These are phyloP conservation scores for Brassica cretica DNA, from an alignment of 345 rosid genomes.

Conservation along the genomic window DNA sequence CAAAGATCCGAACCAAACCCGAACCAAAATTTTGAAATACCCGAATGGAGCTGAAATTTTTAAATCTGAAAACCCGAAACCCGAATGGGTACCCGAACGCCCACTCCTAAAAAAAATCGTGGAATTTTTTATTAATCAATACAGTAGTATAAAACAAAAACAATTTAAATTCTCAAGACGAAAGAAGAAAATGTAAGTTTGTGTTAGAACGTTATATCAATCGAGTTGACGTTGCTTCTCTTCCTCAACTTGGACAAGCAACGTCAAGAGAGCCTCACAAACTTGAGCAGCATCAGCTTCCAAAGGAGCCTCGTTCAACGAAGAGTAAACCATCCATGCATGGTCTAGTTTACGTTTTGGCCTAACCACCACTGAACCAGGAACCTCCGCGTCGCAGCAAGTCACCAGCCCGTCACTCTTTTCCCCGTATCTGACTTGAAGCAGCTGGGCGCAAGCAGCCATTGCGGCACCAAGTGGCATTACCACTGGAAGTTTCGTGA, in stretches of 20 bases:
- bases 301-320: slow-evolving; percentile 62
- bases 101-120: too few species aligned
- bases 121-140: too few species aligned
- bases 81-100: too few species aligned
- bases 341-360: slow-evolving; percentile 83
- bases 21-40: too few species aligned
- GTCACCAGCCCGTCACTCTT: slow-evolving; percentile 93
- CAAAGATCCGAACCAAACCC: too few species aligned
- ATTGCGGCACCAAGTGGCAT: slow-evolving; percentile 93
- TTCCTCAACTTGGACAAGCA: slow-evolving; percentile 77
- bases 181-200: not conserved
- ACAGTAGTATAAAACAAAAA: not conserved
- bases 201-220: slow-evolving; percentile 7
- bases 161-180: not conserved
- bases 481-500: slow-evolving; percentile 72
- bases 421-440: slow-evolving; percentile 77
- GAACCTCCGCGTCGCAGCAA: slow-evolving; percentile 88
- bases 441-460: slow-evolving; percentile 96
- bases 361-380: slow-evolving; percentile 86
- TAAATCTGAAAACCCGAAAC: too few species aligned
- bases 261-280: slow-evolving; percentile 82
- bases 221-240: slow-evolving; percentile 38
- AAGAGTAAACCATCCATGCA: slow-evolving; percentile 98
- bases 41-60: too few species aligned
- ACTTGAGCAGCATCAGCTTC: slow-evolving; percentile 87